phyloP scores from a whole-genome alignment of 2,329 filamentous ascomycete genomes.

The Sporothrix brasiliensis region DNA sequence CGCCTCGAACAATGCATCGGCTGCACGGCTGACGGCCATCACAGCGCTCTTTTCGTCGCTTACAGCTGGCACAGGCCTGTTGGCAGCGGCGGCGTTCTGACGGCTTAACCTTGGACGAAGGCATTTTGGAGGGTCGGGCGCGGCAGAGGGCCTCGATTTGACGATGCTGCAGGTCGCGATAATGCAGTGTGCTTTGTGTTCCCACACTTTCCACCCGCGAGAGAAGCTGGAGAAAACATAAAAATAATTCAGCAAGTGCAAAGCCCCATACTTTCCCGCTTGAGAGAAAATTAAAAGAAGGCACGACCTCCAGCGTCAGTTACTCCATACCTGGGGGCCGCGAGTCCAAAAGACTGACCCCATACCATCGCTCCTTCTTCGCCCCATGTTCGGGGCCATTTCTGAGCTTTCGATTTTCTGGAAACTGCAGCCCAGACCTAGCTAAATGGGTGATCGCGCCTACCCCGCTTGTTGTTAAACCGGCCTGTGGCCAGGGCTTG shows the following conservation, averaged over 20 bases:
- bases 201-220: conserved; percentile 20
- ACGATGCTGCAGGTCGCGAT: conserved; percentile 13
- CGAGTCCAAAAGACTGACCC: conserved; percentile 1
- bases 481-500: neutral
- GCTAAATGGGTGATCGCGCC: conserved; percentile 2
- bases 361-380: conserved; percentile 4
- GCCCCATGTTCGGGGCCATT: conserved; percentile 9
- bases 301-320: neutral
- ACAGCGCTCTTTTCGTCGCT: conserved; percentile 42
- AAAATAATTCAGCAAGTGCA: neutral
- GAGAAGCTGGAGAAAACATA: neutral
- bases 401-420: conserved; percentile 4
- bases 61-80: conserved; percentile 40
- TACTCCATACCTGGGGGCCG: neutral
- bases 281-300: neutral
- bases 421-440: conserved; percentile 3
- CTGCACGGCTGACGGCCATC: conserved; percentile 40
- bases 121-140: conserved; percentile 34
- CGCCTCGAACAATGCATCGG: conserved; percentile 38
- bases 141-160: conserved; percentile 20
- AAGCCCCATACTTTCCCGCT: neutral
- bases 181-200: conserved; percentile 21
- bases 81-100: conserved; percentile 39
- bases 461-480: conserved; percentile 22
- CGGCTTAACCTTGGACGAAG: conserved; percentile 35